Percentiles rank a stretch among this genome's conserved stretches.
These are phyloP conservation scores for Magnolia sinica DNA, from an alignment of 164 flowering plant species.

Conservation along the genomic window DNA sequence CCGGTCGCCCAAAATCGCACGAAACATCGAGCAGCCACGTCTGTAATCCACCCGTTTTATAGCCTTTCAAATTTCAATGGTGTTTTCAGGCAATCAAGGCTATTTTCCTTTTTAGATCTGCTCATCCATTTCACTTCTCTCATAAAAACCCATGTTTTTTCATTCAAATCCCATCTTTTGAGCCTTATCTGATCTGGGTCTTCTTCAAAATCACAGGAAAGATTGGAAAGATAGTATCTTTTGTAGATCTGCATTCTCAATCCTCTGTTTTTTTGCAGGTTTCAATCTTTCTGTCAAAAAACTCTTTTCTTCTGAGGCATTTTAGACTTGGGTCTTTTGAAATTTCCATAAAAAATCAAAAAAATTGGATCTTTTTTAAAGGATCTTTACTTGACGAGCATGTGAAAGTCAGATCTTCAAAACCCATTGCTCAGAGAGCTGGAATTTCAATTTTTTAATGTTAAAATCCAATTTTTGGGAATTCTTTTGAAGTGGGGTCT, in stretches of 20 bases:
- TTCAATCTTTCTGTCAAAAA: neutral
- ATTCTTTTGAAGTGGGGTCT: neutral
- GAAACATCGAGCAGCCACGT: neutral
- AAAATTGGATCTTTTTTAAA: too few relatives aligned
- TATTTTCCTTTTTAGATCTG: neutral
- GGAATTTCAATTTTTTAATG: neutral
- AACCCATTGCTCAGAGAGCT: neutral
- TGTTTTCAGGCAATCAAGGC: neutral
- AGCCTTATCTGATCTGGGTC: neutral
- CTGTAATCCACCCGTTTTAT: neutral
- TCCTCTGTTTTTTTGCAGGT: neutral
- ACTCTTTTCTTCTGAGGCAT: neutral
- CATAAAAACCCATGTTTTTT: neutral
- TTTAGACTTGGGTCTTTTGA: neutral
- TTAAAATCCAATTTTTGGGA: neutral
- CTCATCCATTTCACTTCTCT: constrained; percentile 2
- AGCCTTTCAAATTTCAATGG: neutral
- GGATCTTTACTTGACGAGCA: neutral
- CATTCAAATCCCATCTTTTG: neutral
- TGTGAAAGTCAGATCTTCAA: neutral
- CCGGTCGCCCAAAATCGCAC: neutral
- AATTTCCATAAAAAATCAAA: neutral
- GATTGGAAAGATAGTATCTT: neutral
- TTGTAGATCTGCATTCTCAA: neutral
- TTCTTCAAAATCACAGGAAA: neutral